phyloP scores from a whole-genome alignment of 164 flowering plant species.

The Macadamia tetraphylla region DNA sequence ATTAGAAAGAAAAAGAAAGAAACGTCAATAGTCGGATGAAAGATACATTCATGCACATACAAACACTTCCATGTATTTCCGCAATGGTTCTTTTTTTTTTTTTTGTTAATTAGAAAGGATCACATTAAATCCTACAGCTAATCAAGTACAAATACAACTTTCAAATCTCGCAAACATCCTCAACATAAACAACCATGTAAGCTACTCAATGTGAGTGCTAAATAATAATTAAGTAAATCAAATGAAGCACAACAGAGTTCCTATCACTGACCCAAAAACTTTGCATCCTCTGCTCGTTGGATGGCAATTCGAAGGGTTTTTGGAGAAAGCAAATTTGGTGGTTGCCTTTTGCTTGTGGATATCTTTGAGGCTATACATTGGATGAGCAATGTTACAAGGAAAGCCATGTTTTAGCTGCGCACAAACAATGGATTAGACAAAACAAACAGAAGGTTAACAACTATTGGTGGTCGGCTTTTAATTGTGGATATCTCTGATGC shows the following conservation, averaged over 20 bases:
- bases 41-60: background rate
- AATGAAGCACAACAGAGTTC: background rate
- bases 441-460: no score
- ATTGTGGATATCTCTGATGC: no score
- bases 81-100: background rate
- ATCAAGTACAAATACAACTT: background rate
- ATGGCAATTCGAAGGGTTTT: slow-evolving; percentile 66
- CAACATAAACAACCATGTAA: background rate
- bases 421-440: slow-evolving; percentile 4
- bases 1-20: background rate
- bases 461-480: no score
- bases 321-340: slow-evolving; percentile 58
- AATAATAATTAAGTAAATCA: background rate
- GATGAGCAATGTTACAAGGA: slow-evolving; percentile 55
- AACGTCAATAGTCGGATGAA: background rate
- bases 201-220: background rate
- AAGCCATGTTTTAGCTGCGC: slow-evolving; percentile 97
- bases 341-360: slow-evolving; percentile 56
- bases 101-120: background rate
- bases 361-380: slow-evolving; percentile 57
- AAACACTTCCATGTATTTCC: background rate
- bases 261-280: slow-evolving; percentile 41
- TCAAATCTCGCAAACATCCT: background rate
- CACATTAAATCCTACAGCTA: background rate
- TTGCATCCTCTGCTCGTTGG: slow-evolving; percentile 63